Evolutionary conservation across 192 early-diverging fungal genomes (phyloP), one percentile per base, ranked within the genome.

Genomic region (Paraglomus occultum): DNA sequence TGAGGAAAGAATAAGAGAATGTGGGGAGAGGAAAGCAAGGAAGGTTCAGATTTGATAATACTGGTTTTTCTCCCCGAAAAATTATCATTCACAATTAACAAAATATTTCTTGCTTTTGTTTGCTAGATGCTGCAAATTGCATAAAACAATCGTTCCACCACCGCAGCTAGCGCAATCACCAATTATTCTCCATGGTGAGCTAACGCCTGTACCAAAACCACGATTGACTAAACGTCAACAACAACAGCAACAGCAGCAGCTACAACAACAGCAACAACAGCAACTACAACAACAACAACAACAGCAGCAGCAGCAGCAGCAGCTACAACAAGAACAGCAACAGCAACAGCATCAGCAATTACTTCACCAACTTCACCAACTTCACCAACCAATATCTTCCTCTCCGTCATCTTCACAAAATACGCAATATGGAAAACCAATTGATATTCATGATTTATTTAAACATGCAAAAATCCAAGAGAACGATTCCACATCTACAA

Each of bases 261-360:
- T 60, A 0, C 44, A 63, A 9, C n/a, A 20, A 8, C 51, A 58
- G 7, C 57, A 65, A 10, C 62, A 54, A 1, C 71, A 53, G 11
- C 50, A 43, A 2, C 60, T 47, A 23, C 64, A 58, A 42, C 23
- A 48, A 20, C 46, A 58, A 44, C 66, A 73, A 18, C 62, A 18
- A 50, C 59, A 64, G 51, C 61, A 11, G 15, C 47, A 53, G 38
- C 52, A 65, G 20, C 45, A 18, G 22, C 57, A 68, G 38, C 42
- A 10, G n/a, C 69, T 42, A 44, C 67, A 42, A 31, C 67, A 54
- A 48, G 40, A 70, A 38, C 67, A 70, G 1, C 70, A 65, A 11
- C 61, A 11, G 15, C 47, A 53, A 45, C 52, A 65, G 20, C 45
- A 18, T n/a, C 57, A 68, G 38, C 42, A 10, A 12, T 62, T 42